Base-by-base conservation (phyloP, 495 filamentous ascomycete species). In the Aspergillus leporis region DNA sequence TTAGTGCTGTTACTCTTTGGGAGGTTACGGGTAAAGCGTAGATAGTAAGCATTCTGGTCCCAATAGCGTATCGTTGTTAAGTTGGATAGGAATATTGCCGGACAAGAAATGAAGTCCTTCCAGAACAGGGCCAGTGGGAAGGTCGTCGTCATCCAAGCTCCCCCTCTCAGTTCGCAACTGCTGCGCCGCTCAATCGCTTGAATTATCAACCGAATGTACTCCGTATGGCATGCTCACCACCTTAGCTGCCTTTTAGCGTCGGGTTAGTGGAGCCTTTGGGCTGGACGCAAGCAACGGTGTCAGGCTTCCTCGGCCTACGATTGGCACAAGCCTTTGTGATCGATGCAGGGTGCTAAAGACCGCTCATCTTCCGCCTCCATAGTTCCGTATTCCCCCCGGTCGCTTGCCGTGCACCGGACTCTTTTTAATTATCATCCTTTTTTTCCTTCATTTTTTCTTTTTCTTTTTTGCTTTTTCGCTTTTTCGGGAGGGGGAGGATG, bases 261-360 rank as follows among this genome's bases (percentile, higher is more conserved):
- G 32, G 36, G 23, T 51, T 50, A 54, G 54, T 67, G 54, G 61
- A 38, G 60, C 49, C 54, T 28, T 56, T 66, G 59, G 64, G 66
- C 55, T 62, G 53, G 57, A 51, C 58, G 59, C 52, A 64, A 50
- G 58, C 56, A 67, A 68, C 62, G 61, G 62, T 63, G 62, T 55
- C 64, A 68, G 60, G 51, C 22, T 55, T 49, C 36, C 19, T 30
- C n/a, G 16, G 30, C 28, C 22, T 57, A 47, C 49, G 18, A 66
- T 70, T 74, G 68, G 67, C 55, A 59, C 60, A 46, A 36, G 16
- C 50, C 56, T 47, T 56, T 53, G 52, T 70, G 70, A 74, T 76
- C 67, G 70, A 73, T 73, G 73, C 70, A 75, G 73, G 71, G 73
- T 72, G 73, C 55, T 66, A 45, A 57, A 60, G 64, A 51, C 55